Base-by-base conservation (phyloP, 2,329 filamentous ascomycete genomes). In the Diaporthe citriasiana region DNA sequence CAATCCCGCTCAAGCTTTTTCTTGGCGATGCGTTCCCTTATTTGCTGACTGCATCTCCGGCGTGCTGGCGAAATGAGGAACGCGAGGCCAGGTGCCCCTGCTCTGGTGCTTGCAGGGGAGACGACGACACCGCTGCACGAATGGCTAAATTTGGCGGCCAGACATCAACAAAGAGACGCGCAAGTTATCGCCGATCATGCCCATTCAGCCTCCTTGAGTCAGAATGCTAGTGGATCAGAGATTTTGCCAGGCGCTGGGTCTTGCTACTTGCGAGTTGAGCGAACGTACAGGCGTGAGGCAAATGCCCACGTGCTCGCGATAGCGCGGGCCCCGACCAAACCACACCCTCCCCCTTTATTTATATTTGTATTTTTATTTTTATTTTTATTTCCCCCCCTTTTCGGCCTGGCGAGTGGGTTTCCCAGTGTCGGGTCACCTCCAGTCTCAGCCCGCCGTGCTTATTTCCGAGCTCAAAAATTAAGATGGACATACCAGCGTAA, bases 21-120 rank as follows among this genome's bases (percentile, higher is more conserved):
- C 59, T 65, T 65, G 59, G 59, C 59, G 59, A 65, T 65, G 59
- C 59, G 27, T 50, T 22, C 40, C 40, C 22, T 33, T 45, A 65
- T 19, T 22, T 33, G 59, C 27, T 65, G 59, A n/a, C 42, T 27
- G 40, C 59, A 47, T 65, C 19, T 35, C 42, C 59, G 59, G 12
- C 42, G 27, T 6, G 19, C 40, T 47, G 17, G 40, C 27, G 59
- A 47, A 47, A 65, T 65, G 59, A 65, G 59, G 27, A 65, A 47
- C n/a, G 59, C 17, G 27, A 47, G 40, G 19, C 59, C 59, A 30
- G 59, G 27, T 65, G 59, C 59, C 42, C 40, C 59, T 65, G 59
- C 27, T 35, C 10, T 7, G 17, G 38, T 7, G 19, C 12, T 33
- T 65, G 42, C 59, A 65, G 59, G 59, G 59, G 40, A 50, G 59